Base-by-base conservation (phyloP, 139 green algal species). In the Coccomyxa sp. region DNA sequence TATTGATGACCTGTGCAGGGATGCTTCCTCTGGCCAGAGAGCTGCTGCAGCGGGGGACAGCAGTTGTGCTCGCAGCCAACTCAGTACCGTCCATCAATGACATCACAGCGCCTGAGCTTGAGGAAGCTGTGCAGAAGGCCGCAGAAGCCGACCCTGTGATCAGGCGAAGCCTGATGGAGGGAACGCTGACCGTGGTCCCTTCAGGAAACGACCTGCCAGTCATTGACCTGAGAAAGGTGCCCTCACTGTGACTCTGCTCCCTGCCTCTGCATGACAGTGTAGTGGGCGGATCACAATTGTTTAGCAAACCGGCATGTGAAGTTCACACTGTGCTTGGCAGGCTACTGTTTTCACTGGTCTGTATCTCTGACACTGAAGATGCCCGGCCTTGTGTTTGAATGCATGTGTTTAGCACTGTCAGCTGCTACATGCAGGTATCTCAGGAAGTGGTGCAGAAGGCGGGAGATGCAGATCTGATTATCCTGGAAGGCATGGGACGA, bases 401-500 rank as follows among this genome's bases (percentile, higher is more conserved):
- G n/a, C n/a, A n/a, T n/a, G n/a, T n/a, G n/a, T n/a, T n/a, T n/a
- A n/a, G n/a, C n/a, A n/a, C n/a, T 73, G 5, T 40, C 34, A 27
- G 27, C 2, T 31, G n/a, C n/a, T n/a, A 5, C 50, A 22, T 55
- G 29, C 75, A 92, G 81, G 74, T 98, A 14, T 95, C 90, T 8
- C 37, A 74, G 24, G 89, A 94, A 79, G 75, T 97, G 14, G 89
- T 82, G 18, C 88, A 81, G 0, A 91, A 85, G 31, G 91, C 86
- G n/a, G 68, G 79, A 33, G 87, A 86, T 36, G 89, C 84, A 8
- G 94, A 98, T 80, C 80, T 98, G 39, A 81, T 98, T 12, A 80
- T 98, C 8, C 79, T 98, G 39, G 93, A 98, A 55, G 95, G 95
- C 44, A 98, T 98, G 95, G 96, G 96, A 0, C 80, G 92, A 8